Base-by-base conservation (phyloP, 495 filamentous ascomycete species). In the Neurospora africana region DNA sequence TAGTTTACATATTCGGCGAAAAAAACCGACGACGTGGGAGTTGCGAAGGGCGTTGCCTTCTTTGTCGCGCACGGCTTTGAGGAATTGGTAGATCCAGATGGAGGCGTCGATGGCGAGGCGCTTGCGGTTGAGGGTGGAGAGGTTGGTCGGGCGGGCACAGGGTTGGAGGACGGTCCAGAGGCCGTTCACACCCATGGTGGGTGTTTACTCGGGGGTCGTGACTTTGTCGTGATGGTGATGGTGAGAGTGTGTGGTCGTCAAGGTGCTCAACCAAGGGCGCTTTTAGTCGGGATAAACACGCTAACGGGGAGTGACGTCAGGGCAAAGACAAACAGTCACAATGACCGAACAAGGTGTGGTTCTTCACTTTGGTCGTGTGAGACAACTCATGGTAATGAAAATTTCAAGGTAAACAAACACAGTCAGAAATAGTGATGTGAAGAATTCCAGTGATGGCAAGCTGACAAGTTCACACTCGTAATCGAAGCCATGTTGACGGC, bases 31-130 rank as follows among this genome's bases (percentile, higher is more conserved):
- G 72, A 99, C 86, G 75, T 99, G 95, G 21, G 91, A 92, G 81
- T 97, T 99, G 70, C 94, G 92, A 36, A 99, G 87, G 2, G 95
- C 96, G 78, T 99, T 97, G 44, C 95, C 95, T 82, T 99, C 95
- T 77, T 97, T 97, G 82, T 99, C 95, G 76, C 95, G 93, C 2
- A 99, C 96, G 21, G 95, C 95, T 83, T 99, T 99, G 74, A 99
- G 87, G 78, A 99, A 99, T 79, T 99, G 95, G 83, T 99, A 99
- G 72, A 99, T 98, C 95, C 95, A 99, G 77, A 98, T 99, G 4
- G 93, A 97, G 69, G 96, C 95, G 82, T 99, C 95, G 80, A 99
- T 92, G 37, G 95, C 95, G 72, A 99, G 89, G 30, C 95, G 93
- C 79, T 97, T 97, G 73, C 90, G 91, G 80, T 97, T 97, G 69